Conservation (phyloP, 768 basidiomycete species). For the Trametes maxima region DNA sequence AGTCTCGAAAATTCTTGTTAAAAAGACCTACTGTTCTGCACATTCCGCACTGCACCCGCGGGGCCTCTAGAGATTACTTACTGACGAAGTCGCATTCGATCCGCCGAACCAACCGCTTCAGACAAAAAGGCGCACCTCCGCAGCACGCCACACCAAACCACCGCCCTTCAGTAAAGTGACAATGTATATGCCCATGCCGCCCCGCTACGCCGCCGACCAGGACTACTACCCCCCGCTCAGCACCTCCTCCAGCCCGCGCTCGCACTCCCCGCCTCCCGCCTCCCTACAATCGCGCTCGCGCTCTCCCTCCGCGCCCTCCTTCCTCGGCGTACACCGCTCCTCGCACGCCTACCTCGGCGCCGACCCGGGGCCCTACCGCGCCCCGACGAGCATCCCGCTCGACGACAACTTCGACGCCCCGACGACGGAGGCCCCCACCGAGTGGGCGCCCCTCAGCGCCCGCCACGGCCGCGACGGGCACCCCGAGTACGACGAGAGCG, state of each 20-base stretch:
- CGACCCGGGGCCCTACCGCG: conserved; percentile 13
- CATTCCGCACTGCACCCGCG: background rate
- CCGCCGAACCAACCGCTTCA: background rate
- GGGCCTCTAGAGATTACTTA: too few relatives aligned
- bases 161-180: background rate
- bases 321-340: conserved; percentile 11
- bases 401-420: conserved; percentile 34
- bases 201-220: background rate
- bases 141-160: background rate
- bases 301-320: conserved; percentile 2
- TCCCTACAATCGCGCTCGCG: background rate
- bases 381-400: conserved; percentile 28
- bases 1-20: background rate
- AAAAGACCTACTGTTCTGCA: background rate
- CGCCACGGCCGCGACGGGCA: conserved; percentile 24
- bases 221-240: conserved; percentile 14
- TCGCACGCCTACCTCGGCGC: conserved; percentile 15
- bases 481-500: conserved; percentile 31
- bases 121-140: background rate
- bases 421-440: conserved; percentile 33
- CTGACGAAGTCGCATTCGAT: background rate
- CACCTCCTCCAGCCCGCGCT: conserved; percentile 1
- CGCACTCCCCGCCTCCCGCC: background rate
- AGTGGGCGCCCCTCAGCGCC: conserved; percentile 26
- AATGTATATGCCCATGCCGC: conserved; percentile 1